Evolutionary conservation across 805 yeast genomes (phyloP).

Genomic region (Barnettozyma wickerhamii): DNA sequence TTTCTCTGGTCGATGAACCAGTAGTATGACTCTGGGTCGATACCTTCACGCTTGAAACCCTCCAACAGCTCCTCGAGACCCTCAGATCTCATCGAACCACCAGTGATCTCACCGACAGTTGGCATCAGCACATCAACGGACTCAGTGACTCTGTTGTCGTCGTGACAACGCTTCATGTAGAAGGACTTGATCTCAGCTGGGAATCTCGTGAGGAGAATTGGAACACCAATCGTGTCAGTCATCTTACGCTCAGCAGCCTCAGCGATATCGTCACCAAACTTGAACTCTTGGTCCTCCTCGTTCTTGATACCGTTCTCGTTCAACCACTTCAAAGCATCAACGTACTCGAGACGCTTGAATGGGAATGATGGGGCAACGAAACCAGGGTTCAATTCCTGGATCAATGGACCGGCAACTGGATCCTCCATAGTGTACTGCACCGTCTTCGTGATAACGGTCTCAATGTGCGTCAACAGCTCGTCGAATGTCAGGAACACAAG

Average conservation of each 20-base stretch:
- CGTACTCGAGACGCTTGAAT: slow-evolving; percentile 87
- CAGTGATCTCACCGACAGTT: slow-evolving; percentile 97
- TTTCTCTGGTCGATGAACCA: slow-evolving; percentile 96
- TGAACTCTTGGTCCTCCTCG: slow-evolving; percentile 90
- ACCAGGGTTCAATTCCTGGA: slow-evolving; percentile 88
- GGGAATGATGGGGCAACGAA: slow-evolving; percentile 82
- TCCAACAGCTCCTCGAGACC: slow-evolving; percentile 77
- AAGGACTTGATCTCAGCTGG: slow-evolving; percentile 97
- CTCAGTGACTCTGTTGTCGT: slow-evolving; percentile 94
- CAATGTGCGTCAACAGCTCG: slow-evolving; percentile 81
- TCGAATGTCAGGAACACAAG: slow-evolving; percentile 84
- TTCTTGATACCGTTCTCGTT: slow-evolving; percentile 91
- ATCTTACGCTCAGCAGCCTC: slow-evolving; percentile 99
- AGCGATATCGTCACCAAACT: slow-evolving; percentile 98
- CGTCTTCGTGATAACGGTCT: slow-evolving; percentile 63
- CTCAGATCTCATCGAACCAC: slow-evolving; percentile 98
- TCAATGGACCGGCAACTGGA: slow-evolving; percentile 86
- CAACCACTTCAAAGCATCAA: slow-evolving; percentile 91
- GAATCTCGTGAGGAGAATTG: slow-evolving; percentile 89
- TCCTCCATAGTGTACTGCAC: slow-evolving; percentile 79
- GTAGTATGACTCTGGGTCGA: slow-evolving; percentile 74
- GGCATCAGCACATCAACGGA: slow-evolving; percentile 99
- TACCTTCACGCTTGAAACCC: slow-evolving; percentile 91
- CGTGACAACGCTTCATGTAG: slow-evolving; percentile 91
- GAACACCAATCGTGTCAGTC: slow-evolving; percentile 93